Conservation (phyloP, 352 stramenopile species). For the Pythium phragmitis region DNA sequence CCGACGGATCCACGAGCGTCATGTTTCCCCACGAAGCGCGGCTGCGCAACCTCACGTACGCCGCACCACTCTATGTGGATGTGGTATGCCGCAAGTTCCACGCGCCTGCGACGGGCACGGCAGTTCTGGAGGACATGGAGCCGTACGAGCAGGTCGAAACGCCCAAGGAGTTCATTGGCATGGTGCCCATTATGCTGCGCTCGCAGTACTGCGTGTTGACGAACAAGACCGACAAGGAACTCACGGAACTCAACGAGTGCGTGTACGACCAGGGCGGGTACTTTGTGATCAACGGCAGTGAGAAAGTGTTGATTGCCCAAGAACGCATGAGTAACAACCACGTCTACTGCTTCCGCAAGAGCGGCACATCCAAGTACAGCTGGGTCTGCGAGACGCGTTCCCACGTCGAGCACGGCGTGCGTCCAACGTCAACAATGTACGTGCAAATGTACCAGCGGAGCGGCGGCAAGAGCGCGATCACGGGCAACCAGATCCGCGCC, state of each 20-base stretch:
- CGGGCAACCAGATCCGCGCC: constrained; percentile 97
- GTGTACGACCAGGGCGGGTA: constrained; percentile 99
- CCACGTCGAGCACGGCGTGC: constrained; percentile 94
- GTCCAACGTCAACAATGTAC: constrained; percentile 97
- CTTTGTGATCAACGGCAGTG: constrained; percentile 98
- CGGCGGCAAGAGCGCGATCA: constrained; percentile 91
- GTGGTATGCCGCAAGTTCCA: constrained; percentile 94
- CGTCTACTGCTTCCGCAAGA: constrained; percentile 99
- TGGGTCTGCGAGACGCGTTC: constrained; percentile 97
- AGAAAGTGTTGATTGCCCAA: constrained; percentile 99
- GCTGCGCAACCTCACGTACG: constrained; percentile 98
- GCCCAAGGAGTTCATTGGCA: constrained; percentile 96
- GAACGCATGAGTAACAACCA: constrained; percentile 99
- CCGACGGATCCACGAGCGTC: constrained; percentile 95
- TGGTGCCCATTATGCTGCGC: constrained; percentile 98
- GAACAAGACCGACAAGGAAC: constrained; percentile 91
- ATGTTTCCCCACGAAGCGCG: constrained; percentile 99
- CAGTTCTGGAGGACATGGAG: constrained; percentile 85
- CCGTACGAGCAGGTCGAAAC: constrained; percentile 87
- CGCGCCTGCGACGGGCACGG: constrained; percentile 50
- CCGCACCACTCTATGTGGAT: constrained; percentile 98
- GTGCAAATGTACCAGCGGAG: constrained; percentile 99
- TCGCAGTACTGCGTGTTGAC: constrained; percentile 96
- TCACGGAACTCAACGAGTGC: constrained; percentile 97
- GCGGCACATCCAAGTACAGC: constrained; percentile 94